phyloP scores from a whole-genome alignment of 2,329 filamentous ascomycete genomes.

The Phoma sp. region DNA sequence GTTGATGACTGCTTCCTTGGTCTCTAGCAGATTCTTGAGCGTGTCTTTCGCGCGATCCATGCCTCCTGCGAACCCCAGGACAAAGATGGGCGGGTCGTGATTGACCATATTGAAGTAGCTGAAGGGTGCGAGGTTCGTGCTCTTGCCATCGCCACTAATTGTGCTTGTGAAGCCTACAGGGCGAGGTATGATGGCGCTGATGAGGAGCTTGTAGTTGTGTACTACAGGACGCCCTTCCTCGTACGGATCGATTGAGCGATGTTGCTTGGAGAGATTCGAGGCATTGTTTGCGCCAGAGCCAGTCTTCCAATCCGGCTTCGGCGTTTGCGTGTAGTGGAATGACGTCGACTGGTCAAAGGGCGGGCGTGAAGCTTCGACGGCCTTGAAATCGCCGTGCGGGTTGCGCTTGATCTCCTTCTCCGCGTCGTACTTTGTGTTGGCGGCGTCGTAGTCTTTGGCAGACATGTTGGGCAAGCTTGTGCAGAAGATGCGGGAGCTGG shows the following conservation, averaged over 20 bases:
- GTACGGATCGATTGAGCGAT: conserved; percentile 83
- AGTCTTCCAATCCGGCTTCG: conserved; percentile 68
- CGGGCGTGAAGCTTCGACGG: conserved; percentile 69
- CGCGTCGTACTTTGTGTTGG: conserved; percentile 49
- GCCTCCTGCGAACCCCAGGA: conserved; percentile 65
- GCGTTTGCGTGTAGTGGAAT: conserved; percentile 67
- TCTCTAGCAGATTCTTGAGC: conserved; percentile 73
- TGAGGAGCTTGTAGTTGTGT: conserved; percentile 91
- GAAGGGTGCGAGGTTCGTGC: conserved; percentile 83
- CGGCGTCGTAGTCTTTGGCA: conserved; percentile 2
- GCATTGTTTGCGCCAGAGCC: conserved; percentile 69
- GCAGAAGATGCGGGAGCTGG: background rate
- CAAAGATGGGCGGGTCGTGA: conserved; percentile 87
- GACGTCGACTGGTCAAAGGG: conserved; percentile 59
- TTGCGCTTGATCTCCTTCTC: conserved; percentile 63
- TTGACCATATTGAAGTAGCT: conserved; percentile 83
- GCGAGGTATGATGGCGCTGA: conserved; percentile 80
- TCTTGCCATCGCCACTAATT: conserved; percentile 63
- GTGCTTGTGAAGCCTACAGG: conserved; percentile 74
- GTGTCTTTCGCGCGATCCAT: conserved; percentile 75
- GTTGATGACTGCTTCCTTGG: conserved; percentile 77
- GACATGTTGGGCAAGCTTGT: conserved; percentile 6
- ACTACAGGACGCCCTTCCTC: conserved; percentile 68
- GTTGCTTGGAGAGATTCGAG: conserved; percentile 60
- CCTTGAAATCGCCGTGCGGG: conserved; percentile 76